phyloP scores from a whole-genome alignment of 2,329 filamentous ascomycete species.

The Colletotrichum magnum region DNA sequence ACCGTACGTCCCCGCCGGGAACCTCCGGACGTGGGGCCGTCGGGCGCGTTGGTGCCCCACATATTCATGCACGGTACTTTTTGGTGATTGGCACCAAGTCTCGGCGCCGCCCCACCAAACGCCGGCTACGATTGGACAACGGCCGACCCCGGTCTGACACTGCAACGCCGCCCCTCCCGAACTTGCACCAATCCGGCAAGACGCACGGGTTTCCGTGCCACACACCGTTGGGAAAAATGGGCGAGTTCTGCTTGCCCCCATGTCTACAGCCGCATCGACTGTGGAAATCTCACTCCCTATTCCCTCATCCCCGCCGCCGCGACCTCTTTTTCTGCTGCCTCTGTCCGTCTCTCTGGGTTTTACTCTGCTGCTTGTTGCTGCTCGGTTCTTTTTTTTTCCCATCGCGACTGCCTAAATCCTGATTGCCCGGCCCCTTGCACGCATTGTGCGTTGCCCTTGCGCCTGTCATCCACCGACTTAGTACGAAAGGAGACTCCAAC shows the following conservation, averaged over 20 bases:
- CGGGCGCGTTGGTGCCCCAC: neutral
- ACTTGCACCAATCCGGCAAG: neutral
- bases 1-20: no score
- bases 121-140: constrained; percentile 4
- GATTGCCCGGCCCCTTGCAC: no score
- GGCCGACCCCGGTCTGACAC: constrained; percentile 1
- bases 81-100: constrained; percentile 1
- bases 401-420: no score
- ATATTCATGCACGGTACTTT: constrained; percentile 24
- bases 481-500: no score
- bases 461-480: no score
- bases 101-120: neutral
- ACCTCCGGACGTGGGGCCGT: no score
- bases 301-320: neutral
- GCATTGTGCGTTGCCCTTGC: no score
- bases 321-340: neutral
- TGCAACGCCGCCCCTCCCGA: constrained; percentile 10
- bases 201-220: neutral
- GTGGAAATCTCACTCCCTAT: neutral
- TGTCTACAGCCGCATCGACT: neutral
- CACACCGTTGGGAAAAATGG: constrained; percentile 20
- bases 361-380: neutral
- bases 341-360: neutral
- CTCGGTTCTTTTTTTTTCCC: neutral
- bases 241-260: neutral